These are phyloP conservation scores for Candida neerlandica DNA, from an alignment of 1,139 yeast genomes.

Conservation along the genomic window DNA sequence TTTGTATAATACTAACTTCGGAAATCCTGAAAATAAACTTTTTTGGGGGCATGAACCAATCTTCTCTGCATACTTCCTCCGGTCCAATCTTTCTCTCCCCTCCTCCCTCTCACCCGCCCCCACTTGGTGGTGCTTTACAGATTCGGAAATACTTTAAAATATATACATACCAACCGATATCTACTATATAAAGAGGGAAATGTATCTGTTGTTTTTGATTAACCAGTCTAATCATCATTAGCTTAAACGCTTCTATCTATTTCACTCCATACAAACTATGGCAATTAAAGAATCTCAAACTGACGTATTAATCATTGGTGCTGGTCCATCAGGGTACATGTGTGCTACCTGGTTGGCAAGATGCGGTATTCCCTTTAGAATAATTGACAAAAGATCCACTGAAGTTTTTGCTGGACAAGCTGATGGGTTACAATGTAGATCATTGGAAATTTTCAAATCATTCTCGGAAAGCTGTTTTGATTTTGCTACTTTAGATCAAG, in stretches of 20 bases:
- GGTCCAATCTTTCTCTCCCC: not conserved
- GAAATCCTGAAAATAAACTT: too few species aligned
- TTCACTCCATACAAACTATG: not conserved
- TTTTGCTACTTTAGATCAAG: conserved; percentile 24
- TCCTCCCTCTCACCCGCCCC: not conserved
- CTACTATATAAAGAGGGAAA: not conserved
- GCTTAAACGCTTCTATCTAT: not conserved
- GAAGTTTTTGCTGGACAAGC: conserved; percentile 35
- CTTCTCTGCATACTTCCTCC: not conserved
- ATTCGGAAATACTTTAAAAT: not conserved
- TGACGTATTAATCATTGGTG: conserved; percentile 37
- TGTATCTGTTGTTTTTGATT: too few species aligned
- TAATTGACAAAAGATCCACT: conserved; percentile 31
- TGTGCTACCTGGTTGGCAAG: conserved; percentile 31
- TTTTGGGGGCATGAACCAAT: not conserved
- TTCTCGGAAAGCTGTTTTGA: conserved; percentile 22
- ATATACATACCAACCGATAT: too few species aligned
- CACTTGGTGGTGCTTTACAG: too few species aligned
- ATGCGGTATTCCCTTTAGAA: conserved; percentile 30
- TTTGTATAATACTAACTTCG: too few species aligned
- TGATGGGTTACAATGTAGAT: conserved; percentile 30
- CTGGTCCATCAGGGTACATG: conserved; percentile 38
- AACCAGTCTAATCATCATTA: not conserved
- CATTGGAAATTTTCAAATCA: conserved; percentile 30
- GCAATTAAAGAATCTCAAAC: conserved; percentile 22